Base-by-base conservation (phyloP, 306 rosid species). In the Malus fusca region DNA sequence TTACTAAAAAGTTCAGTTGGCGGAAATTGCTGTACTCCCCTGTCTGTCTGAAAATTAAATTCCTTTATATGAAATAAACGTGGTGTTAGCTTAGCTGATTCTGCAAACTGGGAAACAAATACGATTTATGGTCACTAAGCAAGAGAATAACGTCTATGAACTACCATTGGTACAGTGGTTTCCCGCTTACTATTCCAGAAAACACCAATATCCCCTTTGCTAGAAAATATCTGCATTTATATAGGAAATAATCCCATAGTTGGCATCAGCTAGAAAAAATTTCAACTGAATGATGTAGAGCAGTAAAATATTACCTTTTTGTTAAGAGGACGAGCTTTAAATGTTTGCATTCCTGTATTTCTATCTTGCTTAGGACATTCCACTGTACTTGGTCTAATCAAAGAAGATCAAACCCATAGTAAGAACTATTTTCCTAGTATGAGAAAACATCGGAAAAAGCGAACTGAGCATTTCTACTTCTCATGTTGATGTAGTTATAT, bases 181-280 rank as follows among this genome's bases (percentile, higher is more conserved):
- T 96, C 98, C 81, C 84, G 93, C 86, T 96, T 92, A 79, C 77
- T 85, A 75, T 87, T 90, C 75, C 96, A 82, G 86, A 84, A 90
- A 80, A 92, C 88, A 79, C 96, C 98, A 43, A 96, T 88, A 76
- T 90, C 97, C 33, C 98, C 96, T 77, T 89, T 96, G 84, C 97
- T 87, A 71, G 96, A 80, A 84, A 92, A 85, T 79, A 95, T 90
- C 97, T 96, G 92, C 88, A 87, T 26, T 40, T 53, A 44, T 60
- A 53, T 67, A 63, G 51, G 74, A 78, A 55, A 69, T 62, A 69
- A 63, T 35, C 35, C 59, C 30, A 81, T 43, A 69, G 44, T 59
- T 73, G 14, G 40, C 46, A 72, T n/a, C 59, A 11, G 25, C 75
- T 17, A 35, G 62, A 69, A 53, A 5, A 11, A 72, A 25, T 43